Percentiles rank a stretch among this genome's conserved stretches.
phyloP scores from a whole-genome alignment of 169 alveolate genomes.

The Neospora caninum region DNA sequence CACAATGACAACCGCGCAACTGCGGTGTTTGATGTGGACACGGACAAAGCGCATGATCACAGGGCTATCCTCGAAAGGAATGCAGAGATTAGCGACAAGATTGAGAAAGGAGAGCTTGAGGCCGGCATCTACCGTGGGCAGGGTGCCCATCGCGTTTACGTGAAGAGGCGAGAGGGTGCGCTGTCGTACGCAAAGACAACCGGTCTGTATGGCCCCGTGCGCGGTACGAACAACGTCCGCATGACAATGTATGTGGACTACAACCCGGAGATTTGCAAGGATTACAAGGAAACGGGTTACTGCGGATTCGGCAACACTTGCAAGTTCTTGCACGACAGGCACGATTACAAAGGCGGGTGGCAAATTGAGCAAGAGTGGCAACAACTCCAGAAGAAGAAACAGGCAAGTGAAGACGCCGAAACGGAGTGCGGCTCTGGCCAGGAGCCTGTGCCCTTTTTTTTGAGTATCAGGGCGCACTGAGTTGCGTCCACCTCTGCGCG shows the following conservation, averaged over 20 bases:
- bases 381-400: conserved; percentile 83
- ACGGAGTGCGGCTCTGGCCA: not conserved
- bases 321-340: conserved; percentile 96
- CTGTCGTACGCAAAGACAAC: conserved; percentile 84
- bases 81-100: conserved; percentile 80
- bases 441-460: too few relatives aligned
- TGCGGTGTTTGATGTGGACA: conserved; percentile 77
- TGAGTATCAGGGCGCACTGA: too few relatives aligned
- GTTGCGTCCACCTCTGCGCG: too few relatives aligned
- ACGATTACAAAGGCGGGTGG: conserved; percentile 97
- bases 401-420: conserved; percentile 46
- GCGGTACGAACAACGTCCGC: conserved; percentile 88
- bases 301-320: conserved; percentile 98
- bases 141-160: conserved; percentile 84
- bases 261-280: conserved; percentile 97
- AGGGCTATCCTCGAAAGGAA: conserved; percentile 86
- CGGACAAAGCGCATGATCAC: conserved; percentile 79
- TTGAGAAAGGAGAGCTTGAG: conserved; percentile 83
- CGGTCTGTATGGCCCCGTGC: conserved; percentile 90
- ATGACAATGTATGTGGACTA: conserved; percentile 94
- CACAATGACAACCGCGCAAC: conserved; percentile 68
- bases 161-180: conserved; percentile 82
- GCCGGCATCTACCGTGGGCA: conserved; percentile 84
- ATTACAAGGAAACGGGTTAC: conserved; percentile 97
- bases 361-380: conserved; percentile 94